Conservation (phyloP, 495 filamentous ascomycete genomes). For the Talaromyces trachyspermus region DNA sequence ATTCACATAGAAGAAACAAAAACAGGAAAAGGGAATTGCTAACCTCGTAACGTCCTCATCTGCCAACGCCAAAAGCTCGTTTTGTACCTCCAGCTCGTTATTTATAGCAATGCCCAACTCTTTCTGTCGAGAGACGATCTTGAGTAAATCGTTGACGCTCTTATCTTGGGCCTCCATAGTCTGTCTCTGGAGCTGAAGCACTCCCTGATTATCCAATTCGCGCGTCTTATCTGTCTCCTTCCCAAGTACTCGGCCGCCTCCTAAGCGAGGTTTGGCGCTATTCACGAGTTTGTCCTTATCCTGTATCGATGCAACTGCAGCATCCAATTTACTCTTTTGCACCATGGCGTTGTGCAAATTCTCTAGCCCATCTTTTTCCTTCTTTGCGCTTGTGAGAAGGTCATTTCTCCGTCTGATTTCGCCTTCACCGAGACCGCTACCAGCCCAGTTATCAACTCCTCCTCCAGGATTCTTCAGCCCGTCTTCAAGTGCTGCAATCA, state of each 20-base stretch:
- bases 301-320: conserved; percentile 39
- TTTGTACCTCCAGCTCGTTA: conserved; percentile 79
- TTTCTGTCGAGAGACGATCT: conserved; percentile 70
- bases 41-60: conserved; percentile 67
- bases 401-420: conserved; percentile 78
- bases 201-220: conserved; percentile 83
- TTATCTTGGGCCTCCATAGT: conserved; percentile 82
- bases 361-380: conserved; percentile 83
- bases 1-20: neutral
- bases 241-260: conserved; percentile 61
- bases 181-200: conserved; percentile 76
- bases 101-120: conserved; percentile 83
- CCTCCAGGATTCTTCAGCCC: conserved; percentile 52
- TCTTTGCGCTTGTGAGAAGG: conserved; percentile 64
- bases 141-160: conserved; percentile 66
- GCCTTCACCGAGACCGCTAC: conserved; percentile 63
- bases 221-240: conserved; percentile 83
- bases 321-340: conserved; percentile 43
- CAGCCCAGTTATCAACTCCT: conserved; percentile 20
- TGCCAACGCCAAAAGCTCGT: conserved; percentile 65
- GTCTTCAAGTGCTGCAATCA: conserved; percentile 61
- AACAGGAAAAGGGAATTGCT: conserved; percentile 15
- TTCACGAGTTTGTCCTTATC: conserved; percentile 50
- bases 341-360: conserved; percentile 68
- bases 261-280: conserved; percentile 16